phyloP scores from a whole-genome alignment of 208 protist species.

The Wallacemonas sp. region DNA sequence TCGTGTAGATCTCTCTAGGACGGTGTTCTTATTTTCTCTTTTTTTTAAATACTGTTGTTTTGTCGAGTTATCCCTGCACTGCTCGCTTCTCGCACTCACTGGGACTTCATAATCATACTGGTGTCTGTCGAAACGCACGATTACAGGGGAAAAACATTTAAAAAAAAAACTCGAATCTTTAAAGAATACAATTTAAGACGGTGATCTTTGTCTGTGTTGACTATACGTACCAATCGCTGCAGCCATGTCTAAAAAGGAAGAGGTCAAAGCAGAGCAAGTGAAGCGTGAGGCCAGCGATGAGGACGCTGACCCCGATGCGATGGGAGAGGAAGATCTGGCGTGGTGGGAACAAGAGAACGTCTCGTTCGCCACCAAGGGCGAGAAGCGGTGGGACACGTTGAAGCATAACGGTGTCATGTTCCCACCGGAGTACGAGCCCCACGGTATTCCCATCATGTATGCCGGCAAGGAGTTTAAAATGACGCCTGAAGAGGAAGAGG shows the following conservation, averaged over 20 bases:
- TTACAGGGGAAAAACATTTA: too few relatives aligned
- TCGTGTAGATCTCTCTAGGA: too few relatives aligned
- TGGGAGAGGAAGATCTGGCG: slow-evolving; percentile 55
- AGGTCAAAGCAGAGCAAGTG: slow-evolving; percentile 23
- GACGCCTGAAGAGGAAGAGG: slow-evolving; percentile 96
- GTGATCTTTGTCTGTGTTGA: too few relatives aligned
- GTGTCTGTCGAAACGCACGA: too few relatives aligned
- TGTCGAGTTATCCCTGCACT: too few relatives aligned
- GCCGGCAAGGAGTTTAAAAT: slow-evolving; percentile 92
- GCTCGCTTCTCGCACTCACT: too few relatives aligned
- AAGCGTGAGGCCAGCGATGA: slow-evolving; percentile 31
- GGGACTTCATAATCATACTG: too few relatives aligned
- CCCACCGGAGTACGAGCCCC: slow-evolving; percentile 95
- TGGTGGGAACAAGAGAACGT: slow-evolving; percentile 90
- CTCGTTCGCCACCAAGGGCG: slow-evolving; percentile 59
- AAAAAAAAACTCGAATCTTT: too few relatives aligned
- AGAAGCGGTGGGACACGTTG: slow-evolving; percentile 95
- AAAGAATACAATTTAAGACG: too few relatives aligned
- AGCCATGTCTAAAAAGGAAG: slow-evolving; percentile 30
- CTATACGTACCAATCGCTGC: not conserved
- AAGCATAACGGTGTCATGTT: slow-evolving; percentile 98
- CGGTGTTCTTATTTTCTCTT: too few relatives aligned
- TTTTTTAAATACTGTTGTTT: too few relatives aligned
- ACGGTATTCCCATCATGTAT: slow-evolving; percentile 96
- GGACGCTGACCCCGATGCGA: slow-evolving; percentile 53